Conservation (phyloP, 352 stramenopile genomes). For the Globisporangium cylindrosporum region DNA sequence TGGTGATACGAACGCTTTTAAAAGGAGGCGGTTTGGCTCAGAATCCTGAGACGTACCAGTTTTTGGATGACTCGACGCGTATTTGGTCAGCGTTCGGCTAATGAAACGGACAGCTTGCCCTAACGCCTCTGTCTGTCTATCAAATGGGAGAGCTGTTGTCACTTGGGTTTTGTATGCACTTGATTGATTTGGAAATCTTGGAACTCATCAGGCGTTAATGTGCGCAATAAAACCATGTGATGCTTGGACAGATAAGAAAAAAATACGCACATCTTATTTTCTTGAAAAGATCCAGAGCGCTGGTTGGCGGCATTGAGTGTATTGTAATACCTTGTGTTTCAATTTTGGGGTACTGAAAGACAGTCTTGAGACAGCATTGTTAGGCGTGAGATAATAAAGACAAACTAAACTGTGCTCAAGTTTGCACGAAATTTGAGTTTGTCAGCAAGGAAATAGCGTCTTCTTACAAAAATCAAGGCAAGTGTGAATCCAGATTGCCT, state of each 20-base stretch:
- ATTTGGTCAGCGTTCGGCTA: not conserved
- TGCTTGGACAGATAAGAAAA: not conserved
- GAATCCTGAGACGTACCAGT: not conserved
- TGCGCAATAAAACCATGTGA: not conserved
- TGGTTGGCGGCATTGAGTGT: not conserved
- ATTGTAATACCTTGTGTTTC: not conserved
- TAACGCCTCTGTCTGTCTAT: not conserved
- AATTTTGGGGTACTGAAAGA: not conserved
- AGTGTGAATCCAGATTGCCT: not conserved
- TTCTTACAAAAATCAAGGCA: not conserved
- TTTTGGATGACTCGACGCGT: constrained; percentile 6
- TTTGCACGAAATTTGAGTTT: not conserved
- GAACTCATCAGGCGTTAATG: not conserved
- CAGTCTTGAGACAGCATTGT: too few species aligned
- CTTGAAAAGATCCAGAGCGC: not conserved
- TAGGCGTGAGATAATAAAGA: too few species aligned
- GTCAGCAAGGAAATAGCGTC: not conserved
- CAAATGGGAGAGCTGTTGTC: not conserved
- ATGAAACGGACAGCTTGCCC: not conserved
- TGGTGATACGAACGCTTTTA: not conserved
- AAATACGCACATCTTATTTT: not conserved
- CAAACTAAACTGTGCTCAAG: too few species aligned
- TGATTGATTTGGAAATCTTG: not conserved
- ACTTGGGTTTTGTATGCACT: not conserved
- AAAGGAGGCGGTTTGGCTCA: not conserved